These are phyloP conservation scores for Trametes sp. DNA, from an alignment of 1,284 basidiomycete species.

Conservation along the genomic window DNA sequence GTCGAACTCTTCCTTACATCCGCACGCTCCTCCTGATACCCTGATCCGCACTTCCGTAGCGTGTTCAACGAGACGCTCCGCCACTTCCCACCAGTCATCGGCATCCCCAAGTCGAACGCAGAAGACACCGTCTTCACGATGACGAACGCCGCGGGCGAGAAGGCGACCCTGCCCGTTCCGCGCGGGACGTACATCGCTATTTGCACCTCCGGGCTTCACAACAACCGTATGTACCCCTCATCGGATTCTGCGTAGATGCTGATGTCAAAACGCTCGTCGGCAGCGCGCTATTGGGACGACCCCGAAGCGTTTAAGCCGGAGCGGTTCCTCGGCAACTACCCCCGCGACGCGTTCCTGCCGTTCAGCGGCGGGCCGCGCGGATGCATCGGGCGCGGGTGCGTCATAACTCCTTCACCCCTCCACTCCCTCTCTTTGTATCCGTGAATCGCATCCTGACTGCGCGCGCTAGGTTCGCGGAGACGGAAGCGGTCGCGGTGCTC, in stretches of 20 bases:
- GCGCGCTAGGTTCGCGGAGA: conserved; percentile 35
- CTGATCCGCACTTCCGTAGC: no score
- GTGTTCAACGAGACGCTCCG: conserved; percentile 68
- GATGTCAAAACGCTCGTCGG: no score
- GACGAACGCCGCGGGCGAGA: conserved; percentile 50
- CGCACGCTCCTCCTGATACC: no score
- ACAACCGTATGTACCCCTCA: conserved; percentile 41
- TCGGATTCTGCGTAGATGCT: no score
- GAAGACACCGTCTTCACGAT: conserved; percentile 55
- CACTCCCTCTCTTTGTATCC: background rate
- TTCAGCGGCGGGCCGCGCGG: conserved; percentile 48
- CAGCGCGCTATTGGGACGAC: conserved; percentile 52
- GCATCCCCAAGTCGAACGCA: conserved; percentile 49
- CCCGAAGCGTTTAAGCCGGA: conserved; percentile 49
- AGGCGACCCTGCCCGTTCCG: conserved; percentile 51
- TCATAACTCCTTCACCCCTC: background rate
- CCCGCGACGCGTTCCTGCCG: conserved; percentile 50
- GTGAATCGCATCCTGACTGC: no score
- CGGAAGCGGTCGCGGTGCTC: conserved; percentile 39
- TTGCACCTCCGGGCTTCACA: conserved; percentile 54
- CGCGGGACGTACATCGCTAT: conserved; percentile 51
- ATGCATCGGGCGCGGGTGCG: conserved; percentile 51
- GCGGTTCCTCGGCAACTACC: conserved; percentile 50
- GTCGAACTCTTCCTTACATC: no score
- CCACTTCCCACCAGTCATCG: conserved; percentile 62